phyloP scores from a whole-genome alignment of 2,329 filamentous ascomycete species.

The Hysterium pulicare region DNA sequence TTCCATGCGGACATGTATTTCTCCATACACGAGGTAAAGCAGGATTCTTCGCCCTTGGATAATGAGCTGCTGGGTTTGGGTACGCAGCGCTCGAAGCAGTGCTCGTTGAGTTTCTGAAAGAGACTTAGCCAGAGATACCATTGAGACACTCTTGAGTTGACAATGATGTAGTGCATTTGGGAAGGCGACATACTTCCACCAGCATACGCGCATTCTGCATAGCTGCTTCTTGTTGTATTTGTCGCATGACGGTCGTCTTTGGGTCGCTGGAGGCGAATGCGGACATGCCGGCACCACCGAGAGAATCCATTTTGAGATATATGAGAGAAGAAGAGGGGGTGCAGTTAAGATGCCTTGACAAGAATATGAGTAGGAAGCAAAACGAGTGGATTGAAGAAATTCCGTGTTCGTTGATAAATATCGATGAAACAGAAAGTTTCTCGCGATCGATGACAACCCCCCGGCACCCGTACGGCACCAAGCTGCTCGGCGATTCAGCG shows the following conservation, averaged over 20 bases:
- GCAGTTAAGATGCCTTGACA: no score
- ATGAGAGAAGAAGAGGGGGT: no score
- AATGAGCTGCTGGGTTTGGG: slow-evolving; percentile 51
- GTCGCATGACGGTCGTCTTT: slow-evolving; percentile 49
- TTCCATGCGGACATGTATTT: slow-evolving; percentile 56
- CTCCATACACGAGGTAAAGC: slow-evolving; percentile 53
- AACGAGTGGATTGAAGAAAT: no score
- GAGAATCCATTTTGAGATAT: slow-evolving; percentile 26
- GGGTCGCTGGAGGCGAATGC: slow-evolving; percentile 34
- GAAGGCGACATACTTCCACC: slow-evolving; percentile 44
- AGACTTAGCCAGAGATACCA: no score
- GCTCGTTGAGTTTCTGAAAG: slow-evolving; percentile 52
- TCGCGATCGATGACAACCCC: no score
- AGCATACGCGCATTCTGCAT: slow-evolving; percentile 50
- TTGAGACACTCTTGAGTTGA: neutral
- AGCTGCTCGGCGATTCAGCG: neutral
- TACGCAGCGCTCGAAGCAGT: slow-evolving; percentile 56
- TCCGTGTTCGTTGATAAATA: no score
- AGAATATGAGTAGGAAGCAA: no score
- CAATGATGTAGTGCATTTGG: no score
- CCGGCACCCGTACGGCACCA: no score
- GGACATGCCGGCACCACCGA: slow-evolving; percentile 25
- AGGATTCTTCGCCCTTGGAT: slow-evolving; percentile 48
- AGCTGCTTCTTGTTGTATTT: slow-evolving; percentile 52
- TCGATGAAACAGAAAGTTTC: no score